Base-by-base conservation (phyloP, 2,329 filamentous ascomycete species). In the Aphanoascus verrucosus region DNA sequence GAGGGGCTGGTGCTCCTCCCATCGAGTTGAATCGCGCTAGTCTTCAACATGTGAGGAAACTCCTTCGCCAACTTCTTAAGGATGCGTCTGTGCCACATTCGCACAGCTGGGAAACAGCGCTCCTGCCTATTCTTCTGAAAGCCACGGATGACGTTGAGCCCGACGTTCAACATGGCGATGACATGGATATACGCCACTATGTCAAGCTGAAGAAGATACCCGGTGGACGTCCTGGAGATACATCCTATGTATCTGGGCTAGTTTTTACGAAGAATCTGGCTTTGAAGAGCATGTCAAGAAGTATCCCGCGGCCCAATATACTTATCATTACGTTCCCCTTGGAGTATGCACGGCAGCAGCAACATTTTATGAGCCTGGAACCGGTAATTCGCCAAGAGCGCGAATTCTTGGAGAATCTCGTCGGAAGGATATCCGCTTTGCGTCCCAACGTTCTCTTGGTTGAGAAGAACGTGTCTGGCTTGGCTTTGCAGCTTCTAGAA, bases 191-290 rank as follows among this genome's bases (percentile, higher is more conserved):
- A 56, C 81, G 93, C 2, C 90, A 97, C 66, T 98, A 96, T 64
- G 88, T 98, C 58, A 98, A 98, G 66, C 72, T 98, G 31, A 98
- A 98, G 67, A 94, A 94, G 65, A 93, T 98, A 11, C 87, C 90
- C 0, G 91, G 93, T 14, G 91, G 90, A 14, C 85, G 80, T 58
- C 90, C 91, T 15, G 83, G 87, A 20, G 91, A 98, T 68, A 97
- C 91, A 5, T 84, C 85, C n/a, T 98, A 98, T 67, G 85, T 97
- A 14, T 95, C 93, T 8, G 94, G 93, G 0, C 84, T 98, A 7
- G 90, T 98, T 1, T 98, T 98, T 67, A 93, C 89, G 11, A 98
- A 98, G 67, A 98, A 98, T 59, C 74, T 98, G 49, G 93, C 94
- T 0, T 73, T 97, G 50, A 98, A 98, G 67, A 94, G 86, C 68